Conservation (phyloP, 1,284 basidiomycete genomes). For the Ustilago loliicola region DNA sequence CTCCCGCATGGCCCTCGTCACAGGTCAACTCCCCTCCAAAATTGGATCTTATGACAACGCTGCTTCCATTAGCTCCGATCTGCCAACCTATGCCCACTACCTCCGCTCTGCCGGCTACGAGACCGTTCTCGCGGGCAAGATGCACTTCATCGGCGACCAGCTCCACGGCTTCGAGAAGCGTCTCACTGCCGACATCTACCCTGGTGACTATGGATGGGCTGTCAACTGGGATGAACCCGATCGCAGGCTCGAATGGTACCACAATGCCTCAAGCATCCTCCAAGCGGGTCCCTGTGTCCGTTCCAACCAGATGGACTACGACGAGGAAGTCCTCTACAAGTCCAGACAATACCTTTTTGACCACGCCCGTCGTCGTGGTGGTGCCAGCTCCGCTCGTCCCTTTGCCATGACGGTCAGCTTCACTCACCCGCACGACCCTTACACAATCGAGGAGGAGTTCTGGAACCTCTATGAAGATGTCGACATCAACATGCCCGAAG, state of each 20-base stretch:
- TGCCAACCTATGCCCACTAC: conserved; percentile 42
- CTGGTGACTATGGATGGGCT: conserved; percentile 47
- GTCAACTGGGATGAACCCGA: conserved; percentile 48
- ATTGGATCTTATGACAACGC: conserved; percentile 43
- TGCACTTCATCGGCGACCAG: conserved; percentile 48
- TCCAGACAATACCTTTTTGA: conserved; percentile 43
- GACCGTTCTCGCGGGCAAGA: conserved; percentile 43
- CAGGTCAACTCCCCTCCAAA: conserved; percentile 43
- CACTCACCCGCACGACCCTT: conserved; percentile 47
- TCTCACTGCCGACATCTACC: conserved; percentile 47
- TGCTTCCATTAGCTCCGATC: conserved; percentile 43
- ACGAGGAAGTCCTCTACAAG: conserved; percentile 47
- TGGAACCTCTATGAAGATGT: conserved; percentile 41
- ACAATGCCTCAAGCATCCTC: conserved; percentile 46
- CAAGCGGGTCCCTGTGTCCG: conserved; percentile 45
- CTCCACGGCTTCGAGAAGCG: conserved; percentile 47
- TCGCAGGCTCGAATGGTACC: conserved; percentile 42
- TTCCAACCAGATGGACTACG: conserved; percentile 49
- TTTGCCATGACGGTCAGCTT: conserved; percentile 45
- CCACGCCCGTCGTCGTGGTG: conserved; percentile 23
- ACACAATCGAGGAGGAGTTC: conserved; percentile 43
- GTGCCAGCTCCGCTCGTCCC: conserved; percentile 17
- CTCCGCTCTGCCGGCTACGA: conserved; percentile 40
- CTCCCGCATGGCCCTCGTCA: conserved; percentile 46
- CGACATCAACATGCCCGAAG: conserved; percentile 48